Conservation (phyloP, 1,284 basidiomycete species). For the Stereum hirsutum region DNA sequence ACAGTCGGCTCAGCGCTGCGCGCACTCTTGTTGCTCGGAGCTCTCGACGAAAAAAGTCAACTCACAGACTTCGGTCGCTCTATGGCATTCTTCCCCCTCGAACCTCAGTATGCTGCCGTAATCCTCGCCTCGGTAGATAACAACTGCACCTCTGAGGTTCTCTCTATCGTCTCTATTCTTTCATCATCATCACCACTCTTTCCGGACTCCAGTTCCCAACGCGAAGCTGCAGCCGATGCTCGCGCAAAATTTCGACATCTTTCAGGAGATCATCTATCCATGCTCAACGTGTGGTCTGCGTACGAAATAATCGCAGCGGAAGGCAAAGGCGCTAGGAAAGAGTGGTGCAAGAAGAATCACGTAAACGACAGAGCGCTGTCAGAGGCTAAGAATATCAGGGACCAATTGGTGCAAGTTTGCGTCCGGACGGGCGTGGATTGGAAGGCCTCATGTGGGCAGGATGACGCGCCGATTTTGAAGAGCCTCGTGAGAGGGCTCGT, state of each 20-base stretch:
- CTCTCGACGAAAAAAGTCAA: slow-evolving; percentile 52
- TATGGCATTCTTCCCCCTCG: slow-evolving; percentile 82
- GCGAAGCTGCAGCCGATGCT: slow-evolving; percentile 63
- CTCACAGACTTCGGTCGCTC: slow-evolving; percentile 66
- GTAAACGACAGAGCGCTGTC: slow-evolving; percentile 80
- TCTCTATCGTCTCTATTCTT: slow-evolving; percentile 74
- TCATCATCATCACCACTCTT: slow-evolving; percentile 74
- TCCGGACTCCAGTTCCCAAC: slow-evolving; percentile 57
- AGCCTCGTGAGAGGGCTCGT: slow-evolving; percentile 70
- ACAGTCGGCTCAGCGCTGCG: slow-evolving; percentile 65
- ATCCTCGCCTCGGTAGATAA: slow-evolving; percentile 66
- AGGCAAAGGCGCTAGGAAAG: slow-evolving; percentile 38
- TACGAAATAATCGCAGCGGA: slow-evolving; percentile 56
- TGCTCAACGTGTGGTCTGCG: slow-evolving; percentile 77
- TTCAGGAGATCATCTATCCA: slow-evolving; percentile 87
- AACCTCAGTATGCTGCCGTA: slow-evolving; percentile 73
- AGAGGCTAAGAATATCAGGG: slow-evolving; percentile 78
- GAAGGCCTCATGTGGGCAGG: slow-evolving; percentile 43
- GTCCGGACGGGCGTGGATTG: slow-evolving; percentile 53
- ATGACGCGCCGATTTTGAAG: slow-evolving; percentile 53
- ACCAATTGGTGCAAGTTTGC: slow-evolving; percentile 72
- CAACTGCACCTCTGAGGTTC: slow-evolving; percentile 64
- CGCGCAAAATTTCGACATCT: slow-evolving; percentile 74
- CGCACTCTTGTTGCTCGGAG: slow-evolving; percentile 68
- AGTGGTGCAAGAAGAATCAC: slow-evolving; percentile 81